These are phyloP conservation scores for Lactuca sativa DNA, from an alignment of 129 eudicot genomes.

Conservation along the genomic window DNA sequence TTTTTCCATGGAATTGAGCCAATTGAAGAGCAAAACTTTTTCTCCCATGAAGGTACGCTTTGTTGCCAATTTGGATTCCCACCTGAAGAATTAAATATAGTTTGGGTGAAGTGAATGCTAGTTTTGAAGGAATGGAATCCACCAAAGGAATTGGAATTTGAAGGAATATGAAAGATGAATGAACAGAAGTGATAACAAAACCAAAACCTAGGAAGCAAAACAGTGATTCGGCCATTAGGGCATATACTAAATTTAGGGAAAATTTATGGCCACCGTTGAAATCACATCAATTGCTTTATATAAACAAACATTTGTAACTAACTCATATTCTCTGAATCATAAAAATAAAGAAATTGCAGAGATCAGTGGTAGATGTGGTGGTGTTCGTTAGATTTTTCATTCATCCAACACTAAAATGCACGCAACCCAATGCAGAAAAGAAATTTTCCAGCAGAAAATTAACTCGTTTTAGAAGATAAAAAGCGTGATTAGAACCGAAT, in stretches of 20 bases:
- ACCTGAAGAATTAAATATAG: slow-evolving; percentile 33
- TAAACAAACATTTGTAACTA: neutral
- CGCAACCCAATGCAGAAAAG: neutral
- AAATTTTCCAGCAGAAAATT: neutral
- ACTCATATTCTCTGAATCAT: neutral
- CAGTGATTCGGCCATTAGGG: neutral
- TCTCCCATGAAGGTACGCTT: slow-evolving; percentile 68
- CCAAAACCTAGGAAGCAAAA: neutral
- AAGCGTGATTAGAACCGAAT: neutral
- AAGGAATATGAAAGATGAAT: slow-evolving; percentile 10
- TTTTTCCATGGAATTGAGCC: slow-evolving; percentile 64
- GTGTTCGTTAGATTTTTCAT: neutral
- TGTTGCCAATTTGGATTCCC: slow-evolving; percentile 46
- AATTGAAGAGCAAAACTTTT: slow-evolving; percentile 53
- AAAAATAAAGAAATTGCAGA: neutral
- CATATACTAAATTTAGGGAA: neutral
- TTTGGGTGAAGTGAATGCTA: neutral
- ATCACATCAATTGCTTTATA: neutral
- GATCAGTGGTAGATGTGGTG: neutral
- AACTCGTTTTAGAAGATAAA: neutral
- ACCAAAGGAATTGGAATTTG: neutral
- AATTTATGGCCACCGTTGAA: neutral
- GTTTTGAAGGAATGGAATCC: neutral
- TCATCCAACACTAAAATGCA: slow-evolving; percentile 9
- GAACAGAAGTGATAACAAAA: neutral